Evolutionary conservation across 78 protist genomes (phyloP), one percentile per base, ranked within the genome.

Genomic region (Dictyostelium intermedium): DNA sequence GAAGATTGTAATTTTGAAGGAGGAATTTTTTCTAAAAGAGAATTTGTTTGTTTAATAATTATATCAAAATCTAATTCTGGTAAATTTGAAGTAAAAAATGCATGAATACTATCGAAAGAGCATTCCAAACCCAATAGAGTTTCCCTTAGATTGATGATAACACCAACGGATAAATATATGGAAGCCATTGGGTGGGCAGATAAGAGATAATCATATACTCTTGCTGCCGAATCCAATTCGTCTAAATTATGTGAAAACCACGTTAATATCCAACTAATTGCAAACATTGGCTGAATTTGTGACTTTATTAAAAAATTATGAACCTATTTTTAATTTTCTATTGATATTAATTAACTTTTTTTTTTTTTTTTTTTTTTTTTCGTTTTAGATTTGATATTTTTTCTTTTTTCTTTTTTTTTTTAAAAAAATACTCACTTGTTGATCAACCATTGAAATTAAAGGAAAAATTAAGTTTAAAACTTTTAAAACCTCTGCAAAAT

Each of bases 241-340:
- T 92, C 96, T 8, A 92, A 76, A 27, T 86, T 86, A 30, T 92
- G 96, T 37, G 96, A 73, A 78, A 92, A 92, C 96, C 96, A 92
- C n/a, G 96, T 92, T 18, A 92, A 30, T 50, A 92, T 76, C 96
- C 96, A 92, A 92, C 96, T 92, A 25, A 92, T 74, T 14, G 96
- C 77, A 74, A 92, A 92, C 69, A 86, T 32, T 50, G 92, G 85
- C 39, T 92, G 91, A 9, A 92, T 86, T 45, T 82, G 56, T 30
- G 96, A 92, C 10, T 84, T 37, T 8, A 70, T 35, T 25, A 92
- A 8, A 45, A 83, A 92, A 20, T 60, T 23, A 86, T 84, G 63
- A 37, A 63, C 45, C 92, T 87, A 60, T 20, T n/a, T 25, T 35
- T n/a, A n/a, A n/a, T n/a, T n/a, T n/a, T n/a, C n/a, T n/a, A n/a